A percentile compares a stretch with the other conserved stretches of the same genome.
Evolutionary conservation across 2,329 filamentous ascomycete genomes (phyloP).

Genomic region (Blumeriella jaapii): DNA sequence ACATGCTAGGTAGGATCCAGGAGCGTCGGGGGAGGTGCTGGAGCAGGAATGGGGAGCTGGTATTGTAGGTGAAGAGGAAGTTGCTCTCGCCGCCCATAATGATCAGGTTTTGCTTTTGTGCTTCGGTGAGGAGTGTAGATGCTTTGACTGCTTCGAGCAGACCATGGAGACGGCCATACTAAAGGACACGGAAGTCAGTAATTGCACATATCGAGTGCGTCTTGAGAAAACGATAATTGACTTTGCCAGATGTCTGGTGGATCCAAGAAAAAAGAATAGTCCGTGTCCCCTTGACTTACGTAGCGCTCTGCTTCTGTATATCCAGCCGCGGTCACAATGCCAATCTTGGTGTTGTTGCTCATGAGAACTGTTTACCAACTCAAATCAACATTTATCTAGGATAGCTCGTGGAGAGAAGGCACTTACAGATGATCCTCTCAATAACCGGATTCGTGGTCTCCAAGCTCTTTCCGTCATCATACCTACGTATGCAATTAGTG

Average conservation of each 20-base stretch:
- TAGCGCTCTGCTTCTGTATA: conserved; percentile 84
- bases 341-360: conserved; percentile 67
- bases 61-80: conserved; percentile 77
- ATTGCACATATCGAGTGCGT: no score
- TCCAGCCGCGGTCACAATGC: conserved; percentile 92
- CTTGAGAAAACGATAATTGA: no score
- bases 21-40: conserved; percentile 50
- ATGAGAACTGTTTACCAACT: conserved; percentile 49
- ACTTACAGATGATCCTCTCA: conserved; percentile 36
- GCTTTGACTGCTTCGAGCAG: conserved; percentile 66
- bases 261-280: no score
- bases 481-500: conserved; percentile 16
- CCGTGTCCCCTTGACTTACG: no score
- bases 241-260: no score
- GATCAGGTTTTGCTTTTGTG: conserved; percentile 67
- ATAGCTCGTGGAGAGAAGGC: not conserved
- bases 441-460: conserved; percentile 69
- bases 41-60: conserved; percentile 53
- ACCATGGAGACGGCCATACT: conserved; percentile 76
- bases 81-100: conserved; percentile 95
- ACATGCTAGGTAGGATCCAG: conserved; percentile 74
- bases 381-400: conserved; percentile 19
- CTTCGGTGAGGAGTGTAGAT: conserved; percentile 45
- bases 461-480: conserved; percentile 77
- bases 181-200: no score